These are phyloP conservation scores for Pythium volutum DNA, from an alignment of 352 stramenopile genomes.

Conservation along the genomic window DNA sequence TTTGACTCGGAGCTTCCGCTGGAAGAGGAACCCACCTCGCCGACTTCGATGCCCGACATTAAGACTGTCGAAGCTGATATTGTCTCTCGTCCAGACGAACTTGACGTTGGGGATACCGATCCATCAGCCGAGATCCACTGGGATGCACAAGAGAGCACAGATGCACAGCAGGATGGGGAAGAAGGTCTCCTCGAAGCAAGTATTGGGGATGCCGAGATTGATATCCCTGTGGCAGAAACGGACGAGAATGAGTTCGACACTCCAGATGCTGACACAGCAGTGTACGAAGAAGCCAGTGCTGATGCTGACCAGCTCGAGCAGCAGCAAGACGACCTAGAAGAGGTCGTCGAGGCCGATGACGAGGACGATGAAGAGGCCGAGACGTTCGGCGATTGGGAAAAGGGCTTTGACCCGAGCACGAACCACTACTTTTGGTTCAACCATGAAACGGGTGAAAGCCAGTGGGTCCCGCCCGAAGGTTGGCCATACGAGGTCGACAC, in stretches of 20 bases:
- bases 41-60: background rate
- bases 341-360: constrained; percentile 26
- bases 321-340: constrained; percentile 19
- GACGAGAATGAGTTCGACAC: background rate
- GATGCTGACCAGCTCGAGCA: background rate
- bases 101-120: background rate
- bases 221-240: background rate
- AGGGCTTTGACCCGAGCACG: constrained; percentile 74
- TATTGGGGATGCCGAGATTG: background rate
- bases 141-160: background rate
- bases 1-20: constrained; percentile 16
- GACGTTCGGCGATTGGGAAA: constrained; percentile 82
- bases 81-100: background rate
- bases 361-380: constrained; percentile 76
- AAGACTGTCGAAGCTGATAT: background rate
- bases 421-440: constrained; percentile 92
- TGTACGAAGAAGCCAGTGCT: background rate
- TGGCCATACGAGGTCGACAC: constrained; percentile 74
- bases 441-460: constrained; percentile 69
- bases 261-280: background rate
- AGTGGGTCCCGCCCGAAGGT: constrained; percentile 70
- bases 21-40: background rate
- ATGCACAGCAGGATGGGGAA: background rate
- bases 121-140: constrained; percentile 1
- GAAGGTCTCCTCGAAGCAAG: background rate